Percentiles rank a stretch among this genome's conserved stretches.
Conservation (phyloP, 352 stramenopile species). For the Pythium aristosporum region DNA sequence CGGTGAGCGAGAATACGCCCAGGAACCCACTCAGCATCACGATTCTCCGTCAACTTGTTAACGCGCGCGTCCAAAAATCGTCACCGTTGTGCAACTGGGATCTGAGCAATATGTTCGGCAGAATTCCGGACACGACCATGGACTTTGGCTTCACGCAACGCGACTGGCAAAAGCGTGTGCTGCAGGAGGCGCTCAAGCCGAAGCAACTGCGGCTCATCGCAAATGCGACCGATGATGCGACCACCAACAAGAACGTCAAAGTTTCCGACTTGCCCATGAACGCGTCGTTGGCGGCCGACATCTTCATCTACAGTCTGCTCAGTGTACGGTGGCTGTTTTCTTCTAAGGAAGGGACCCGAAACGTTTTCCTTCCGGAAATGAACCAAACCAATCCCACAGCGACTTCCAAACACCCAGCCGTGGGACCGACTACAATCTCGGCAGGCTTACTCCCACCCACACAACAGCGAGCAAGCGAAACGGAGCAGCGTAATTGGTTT, state of each 20-base stretch:
- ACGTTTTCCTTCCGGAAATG: background rate
- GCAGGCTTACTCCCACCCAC: background rate
- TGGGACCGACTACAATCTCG: background rate
- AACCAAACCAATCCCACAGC: background rate
- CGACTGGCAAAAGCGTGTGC: slow-evolving; percentile 9
- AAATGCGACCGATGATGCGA: slow-evolving; percentile 12
- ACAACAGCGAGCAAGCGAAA: background rate
- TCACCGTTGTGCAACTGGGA: slow-evolving; percentile 1
- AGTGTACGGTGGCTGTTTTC: background rate
- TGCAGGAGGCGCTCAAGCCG: slow-evolving; percentile 3
- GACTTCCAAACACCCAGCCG: background rate
- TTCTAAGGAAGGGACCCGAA: background rate
- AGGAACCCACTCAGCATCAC: slow-evolving; percentile 20
- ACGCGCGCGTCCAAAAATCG: background rate
- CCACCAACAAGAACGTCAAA: background rate
- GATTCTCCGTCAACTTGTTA: slow-evolving; percentile 10
- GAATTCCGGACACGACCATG: background rate
- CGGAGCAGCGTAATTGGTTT: slow-evolving; percentile 4
- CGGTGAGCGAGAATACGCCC: background rate
- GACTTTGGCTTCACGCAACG: slow-evolving; percentile 12
- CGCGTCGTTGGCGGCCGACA: slow-evolving; percentile 15
- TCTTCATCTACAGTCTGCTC: slow-evolving; percentile 10
- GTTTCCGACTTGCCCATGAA: slow-evolving; percentile 19
- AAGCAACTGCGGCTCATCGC: slow-evolving; percentile 3
- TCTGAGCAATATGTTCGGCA: background rate